Evolutionary conservation across 768 basidiomycete species (phyloP), one percentile per base, ranked within the genome.

Genomic region (Lactarius evosmus): DNA sequence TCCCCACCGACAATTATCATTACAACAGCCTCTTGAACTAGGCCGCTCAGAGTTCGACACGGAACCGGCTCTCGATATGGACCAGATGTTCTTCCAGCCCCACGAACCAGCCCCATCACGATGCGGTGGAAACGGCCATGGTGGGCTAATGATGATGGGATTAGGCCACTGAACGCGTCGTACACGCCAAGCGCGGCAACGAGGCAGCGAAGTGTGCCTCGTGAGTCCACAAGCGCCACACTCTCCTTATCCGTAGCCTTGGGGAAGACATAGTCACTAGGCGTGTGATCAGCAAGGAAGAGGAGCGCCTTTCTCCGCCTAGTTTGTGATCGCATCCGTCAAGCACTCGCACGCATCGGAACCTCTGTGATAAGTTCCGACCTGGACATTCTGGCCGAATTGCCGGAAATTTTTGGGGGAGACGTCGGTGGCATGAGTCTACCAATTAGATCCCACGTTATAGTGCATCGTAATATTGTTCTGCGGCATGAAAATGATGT

Each of bases 341-440:
- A 63, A 32, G 33, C 22, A 29, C 25, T 53, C 46, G 40, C 58
- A 63, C 19, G 22, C 25, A 4, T 56, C 49, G 5, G 60, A 57
- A 14, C 55, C 56, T 25, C 34, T 57, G 7, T 1, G 3, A 11
- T 66, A 63, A 29, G 56, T 58, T 38, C 65, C 61, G 3, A 22
- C 30, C 17, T 40, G 16, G 55, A 46, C n/a, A 19, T 38, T 44
- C n/a, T 16, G 50, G 27, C 63, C 56, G 19, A 66, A 58, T 7
- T 66, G 61, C 19, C 6, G 54, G 61, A 66, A 66, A 27, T 53
- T 49, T 40, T 34, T 46, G 40, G 58, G 65, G 17, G 65, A 66
- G n/a, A 66, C 6, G 32, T 41, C 30, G 7, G 65, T 66, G 32
- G 63, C 22, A 16, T 62, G 34, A 63, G 55, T 44, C 33, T 27